Evolutionary conservation across 2,329 filamentous ascomycete genomes (phyloP).

Genomic region (Colletotrichum abscissum): DNA sequence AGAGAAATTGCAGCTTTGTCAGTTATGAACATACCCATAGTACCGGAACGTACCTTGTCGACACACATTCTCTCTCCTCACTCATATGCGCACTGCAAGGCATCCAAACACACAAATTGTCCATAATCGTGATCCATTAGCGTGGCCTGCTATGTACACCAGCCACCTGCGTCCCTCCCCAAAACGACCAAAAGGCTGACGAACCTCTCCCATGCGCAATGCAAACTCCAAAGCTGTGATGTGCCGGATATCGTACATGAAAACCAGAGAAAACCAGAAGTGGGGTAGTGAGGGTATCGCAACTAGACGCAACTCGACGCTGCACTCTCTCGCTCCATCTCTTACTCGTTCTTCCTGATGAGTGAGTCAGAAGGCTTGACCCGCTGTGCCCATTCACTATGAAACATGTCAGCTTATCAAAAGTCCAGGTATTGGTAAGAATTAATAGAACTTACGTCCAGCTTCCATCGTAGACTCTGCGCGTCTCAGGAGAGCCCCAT

Average conservation of each 20-base stretch:
- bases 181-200: conserved; percentile 27
- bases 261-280: conserved; percentile 35
- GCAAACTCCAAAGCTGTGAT: conserved; percentile 31
- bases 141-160: conserved; percentile 35
- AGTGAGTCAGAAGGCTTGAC: conserved; percentile 71
- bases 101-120: not conserved
- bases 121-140: conserved; percentile 30
- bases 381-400: conserved; percentile 75
- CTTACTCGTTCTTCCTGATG: conserved; percentile 64
- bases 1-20: not conserved
- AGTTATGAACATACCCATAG: too few species aligned
- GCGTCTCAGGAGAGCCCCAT: conserved; percentile 73
- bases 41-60: not conserved
- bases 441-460: conserved; percentile 81
- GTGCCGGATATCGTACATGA: conserved; percentile 36
- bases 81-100: not conserved
- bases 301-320: conserved; percentile 33
- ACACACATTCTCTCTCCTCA: not conserved
- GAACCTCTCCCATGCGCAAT: conserved; percentile 32
- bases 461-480: conserved; percentile 92
- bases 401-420: conserved; percentile 37
- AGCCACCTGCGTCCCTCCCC: conserved; percentile 1
- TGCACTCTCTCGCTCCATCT: conserved; percentile 5
- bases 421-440: not conserved
- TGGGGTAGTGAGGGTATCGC: conserved; percentile 39